Conservation (phyloP, 2,329 filamentous ascomycete genomes). For the Tolypocladium tundrense region DNA sequence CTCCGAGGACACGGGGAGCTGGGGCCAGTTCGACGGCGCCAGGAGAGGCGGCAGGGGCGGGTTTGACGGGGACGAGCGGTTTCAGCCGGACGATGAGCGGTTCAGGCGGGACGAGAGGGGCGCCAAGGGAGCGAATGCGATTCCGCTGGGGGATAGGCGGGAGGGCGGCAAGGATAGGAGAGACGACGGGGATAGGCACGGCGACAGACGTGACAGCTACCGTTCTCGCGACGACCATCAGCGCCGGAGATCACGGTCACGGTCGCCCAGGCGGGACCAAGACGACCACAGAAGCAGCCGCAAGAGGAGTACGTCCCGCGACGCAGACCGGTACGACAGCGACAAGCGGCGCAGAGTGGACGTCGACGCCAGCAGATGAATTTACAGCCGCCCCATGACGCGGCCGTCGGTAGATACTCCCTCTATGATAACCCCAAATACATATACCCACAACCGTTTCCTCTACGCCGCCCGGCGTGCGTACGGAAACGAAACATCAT, state of each 20-base stretch:
- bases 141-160: constrained; percentile 48
- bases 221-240: constrained; percentile 1
- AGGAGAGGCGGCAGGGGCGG: constrained; percentile 18
- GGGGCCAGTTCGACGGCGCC: constrained; percentile 55
- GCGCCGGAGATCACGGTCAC: constrained; percentile 26
- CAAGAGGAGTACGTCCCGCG: constrained; percentile 48
- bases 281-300: constrained; percentile 37
- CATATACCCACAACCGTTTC: background rate
- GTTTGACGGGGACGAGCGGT: constrained; percentile 51
- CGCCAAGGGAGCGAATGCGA: constrained; percentile 57
- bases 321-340: constrained; percentile 41
- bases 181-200: constrained; percentile 14
- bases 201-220: constrained; percentile 5
- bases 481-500: background rate
- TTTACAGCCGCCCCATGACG: background rate
- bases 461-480: background rate
- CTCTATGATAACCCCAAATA: background rate
- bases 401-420: background rate
- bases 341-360: constrained; percentile 53
- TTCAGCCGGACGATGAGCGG: constrained; percentile 51
- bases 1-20: constrained; percentile 81
- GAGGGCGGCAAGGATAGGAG: constrained; percentile 20
- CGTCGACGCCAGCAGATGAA: constrained; percentile 15
- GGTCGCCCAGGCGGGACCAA: constrained; percentile 38
- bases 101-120: constrained; percentile 30